Evolutionary conservation across 768 basidiomycete genomes (phyloP), one percentile per base, ranked within the genome.

Genomic region (Lactarius evosmus): DNA sequence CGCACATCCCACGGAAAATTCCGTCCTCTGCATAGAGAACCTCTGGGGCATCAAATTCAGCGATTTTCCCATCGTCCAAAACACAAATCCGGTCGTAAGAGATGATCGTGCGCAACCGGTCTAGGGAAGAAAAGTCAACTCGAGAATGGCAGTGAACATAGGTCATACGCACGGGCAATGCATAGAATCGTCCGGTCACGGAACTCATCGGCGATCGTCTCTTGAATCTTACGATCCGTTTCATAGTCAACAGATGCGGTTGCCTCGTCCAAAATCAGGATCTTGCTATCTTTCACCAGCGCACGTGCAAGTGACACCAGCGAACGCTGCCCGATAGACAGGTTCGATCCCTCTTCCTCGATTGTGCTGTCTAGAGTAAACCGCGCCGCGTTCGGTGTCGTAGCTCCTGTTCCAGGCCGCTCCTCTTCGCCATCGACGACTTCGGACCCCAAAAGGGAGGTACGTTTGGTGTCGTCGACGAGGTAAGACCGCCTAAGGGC

Each of bases 211-310:
- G 91, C 82, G 66, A 98, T 96, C 6, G 95, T 96, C 66, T 89
- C 83, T 72, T 97, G 95, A 64, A 98, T 94, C 73, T 91, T 91
- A 62, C 85, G 78, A 76, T 97, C 95, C 0, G 93, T 95, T 74
- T 91, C 92, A 68, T 87, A 89, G 69, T 94, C 92, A 32, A 94
- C 91, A 12, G 89, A 90, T n/a, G 91, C 91, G 55, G 93, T 95
- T 0, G 93, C 93, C 77, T 95, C 94, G 72, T 97, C 95, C 12
- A 98, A 79, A 52, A 97, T 85, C 55, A 95, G 85, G 34, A 96
- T 85, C 72, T 85, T 87, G 14, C 88, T 82, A 71, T 94, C 84
- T 69, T 94, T 91, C 36, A 96, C 94, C 29, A 97, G 75, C 0
- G 95, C 95, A 36, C 95, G 81, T 17, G 95, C 95, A 33, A 96